Evolutionary conservation across 495 filamentous ascomycete genomes (phyloP).

Genomic region (Aspergillus haitiensis): DNA sequence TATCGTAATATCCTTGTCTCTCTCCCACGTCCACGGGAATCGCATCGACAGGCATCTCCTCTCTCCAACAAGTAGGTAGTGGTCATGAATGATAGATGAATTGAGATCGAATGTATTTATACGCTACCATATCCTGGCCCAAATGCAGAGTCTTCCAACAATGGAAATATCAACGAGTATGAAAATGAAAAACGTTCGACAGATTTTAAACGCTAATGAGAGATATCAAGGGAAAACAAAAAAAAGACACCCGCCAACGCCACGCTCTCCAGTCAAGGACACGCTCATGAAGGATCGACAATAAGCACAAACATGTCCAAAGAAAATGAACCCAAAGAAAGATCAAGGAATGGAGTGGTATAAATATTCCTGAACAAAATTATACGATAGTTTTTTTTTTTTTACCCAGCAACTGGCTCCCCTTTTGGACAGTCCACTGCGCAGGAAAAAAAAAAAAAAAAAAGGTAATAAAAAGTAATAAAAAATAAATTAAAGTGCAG

Average conservation of each 20-base stretch:
- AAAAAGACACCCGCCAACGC: conserved; percentile 17
- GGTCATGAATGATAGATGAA: not conserved
- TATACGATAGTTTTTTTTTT: not conserved
- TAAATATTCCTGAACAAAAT: not conserved
- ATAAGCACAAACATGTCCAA: conserved; percentile 8
- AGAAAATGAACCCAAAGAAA: conserved; percentile 5
- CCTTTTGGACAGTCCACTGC: too few relatives aligned
- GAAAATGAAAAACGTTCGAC: not conserved
- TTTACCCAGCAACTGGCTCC: too few relatives aligned
- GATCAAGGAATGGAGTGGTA: conserved; percentile 10
- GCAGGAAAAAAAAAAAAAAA: not conserved
- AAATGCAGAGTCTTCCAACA: not conserved
- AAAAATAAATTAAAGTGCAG: not conserved
- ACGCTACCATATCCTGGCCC: not conserved
- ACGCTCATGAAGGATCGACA: conserved; percentile 9
- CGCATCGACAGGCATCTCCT: not conserved
- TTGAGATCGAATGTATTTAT: not conserved
- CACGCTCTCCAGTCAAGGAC: conserved; percentile 20
- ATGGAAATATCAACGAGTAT: not conserved
- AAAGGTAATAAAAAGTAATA: not conserved
- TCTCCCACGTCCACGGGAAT: not conserved
- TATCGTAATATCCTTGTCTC: too few relatives aligned
- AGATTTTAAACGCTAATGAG: not conserved
- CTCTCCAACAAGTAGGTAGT: not conserved
- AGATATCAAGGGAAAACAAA: not conserved